phyloP scores from a whole-genome alignment of 257 asterid genomes.

The Ilex aquifolium region DNA sequence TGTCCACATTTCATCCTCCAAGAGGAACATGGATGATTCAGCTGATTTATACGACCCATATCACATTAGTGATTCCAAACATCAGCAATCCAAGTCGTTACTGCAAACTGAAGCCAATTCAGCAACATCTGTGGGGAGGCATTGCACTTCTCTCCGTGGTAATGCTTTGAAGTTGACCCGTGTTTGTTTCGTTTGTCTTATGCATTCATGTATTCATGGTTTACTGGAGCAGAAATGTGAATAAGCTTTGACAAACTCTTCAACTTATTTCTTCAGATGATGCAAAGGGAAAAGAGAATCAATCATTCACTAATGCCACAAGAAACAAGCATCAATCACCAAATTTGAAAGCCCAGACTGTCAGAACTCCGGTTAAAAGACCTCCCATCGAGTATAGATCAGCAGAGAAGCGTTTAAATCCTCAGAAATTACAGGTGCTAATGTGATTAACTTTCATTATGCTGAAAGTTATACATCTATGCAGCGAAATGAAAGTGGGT shows the following conservation, averaged over 20 bases:
- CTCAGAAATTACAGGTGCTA: constrained; percentile 45
- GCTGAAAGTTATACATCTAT: not conserved
- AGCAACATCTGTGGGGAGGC: constrained; percentile 19
- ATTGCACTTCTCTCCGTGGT: constrained; percentile 38
- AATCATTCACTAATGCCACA: constrained; percentile 28
- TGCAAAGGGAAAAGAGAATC: constrained; percentile 51
- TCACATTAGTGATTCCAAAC: constrained; percentile 33
- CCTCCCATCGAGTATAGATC: constrained; percentile 30
- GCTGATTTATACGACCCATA: constrained; percentile 28
- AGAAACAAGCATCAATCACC: constrained; percentile 44
- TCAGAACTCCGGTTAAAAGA: constrained; percentile 43
- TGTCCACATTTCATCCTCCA: constrained; percentile 60
- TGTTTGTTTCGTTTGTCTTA: not conserved
- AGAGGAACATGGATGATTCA: constrained; percentile 45
- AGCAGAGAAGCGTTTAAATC: constrained; percentile 36
- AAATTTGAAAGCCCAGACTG: constrained; percentile 26
- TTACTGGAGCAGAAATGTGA: not conserved
- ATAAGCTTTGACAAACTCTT: not conserved
- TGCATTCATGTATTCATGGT: not conserved
- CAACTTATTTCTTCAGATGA: constrained; percentile 38
- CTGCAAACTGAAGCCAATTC: constrained; percentile 32
- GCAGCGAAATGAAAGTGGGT: constrained; percentile 3
- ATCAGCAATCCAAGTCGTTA: constrained; percentile 40
- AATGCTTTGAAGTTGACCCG: constrained; percentile 2
- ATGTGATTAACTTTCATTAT: constrained; percentile 1